These are phyloP conservation scores for Starmerella gropengiesseri DNA, from an alignment of 805 yeast genomes.

Conservation along the genomic window DNA sequence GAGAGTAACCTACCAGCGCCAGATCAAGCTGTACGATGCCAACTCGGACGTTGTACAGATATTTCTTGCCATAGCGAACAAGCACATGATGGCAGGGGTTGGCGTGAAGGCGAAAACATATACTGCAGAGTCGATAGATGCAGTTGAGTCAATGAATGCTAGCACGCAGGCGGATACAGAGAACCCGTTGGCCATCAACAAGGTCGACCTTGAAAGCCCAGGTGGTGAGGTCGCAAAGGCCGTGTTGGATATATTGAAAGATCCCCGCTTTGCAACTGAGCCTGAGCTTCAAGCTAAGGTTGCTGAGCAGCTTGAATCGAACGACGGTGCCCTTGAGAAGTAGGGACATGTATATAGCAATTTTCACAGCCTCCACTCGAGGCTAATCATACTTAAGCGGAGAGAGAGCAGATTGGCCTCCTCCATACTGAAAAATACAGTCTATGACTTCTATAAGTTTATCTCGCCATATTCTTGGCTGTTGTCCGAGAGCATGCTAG, in stretches of 20 bases:
- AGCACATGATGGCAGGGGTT: conserved; percentile 70
- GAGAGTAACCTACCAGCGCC: conserved; percentile 70
- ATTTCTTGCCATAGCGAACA: conserved; percentile 65
- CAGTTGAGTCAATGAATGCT: conserved; percentile 26
- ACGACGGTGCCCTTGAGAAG: background rate
- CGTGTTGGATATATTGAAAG: conserved; percentile 59
- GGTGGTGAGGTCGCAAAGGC: conserved; percentile 48
- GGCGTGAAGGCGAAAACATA: conserved; percentile 67
- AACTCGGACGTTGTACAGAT: conserved; percentile 74
- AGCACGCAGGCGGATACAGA: conserved; percentile 20
- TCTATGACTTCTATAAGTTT: too few species aligned
- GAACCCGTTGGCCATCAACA: conserved; percentile 24
- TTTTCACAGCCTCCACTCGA: too few species aligned
- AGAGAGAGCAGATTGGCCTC: too few species aligned
- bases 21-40: conserved; percentile 70
- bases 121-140: conserved; percentile 41
- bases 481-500: too few species aligned
- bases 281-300: conserved; percentile 7
- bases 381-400: too few species aligned
- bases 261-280: conserved; percentile 34
- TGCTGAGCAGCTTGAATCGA: conserved; percentile 11
- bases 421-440: too few species aligned
- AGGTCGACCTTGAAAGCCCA: conserved; percentile 25
- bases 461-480: too few species aligned
- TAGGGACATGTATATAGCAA: too few species aligned